Percentiles rank a stretch among this genome's conserved stretches.
Conservation (phyloP, 192 early-diverging fungal genomes). For the Podila epicladia region DNA sequence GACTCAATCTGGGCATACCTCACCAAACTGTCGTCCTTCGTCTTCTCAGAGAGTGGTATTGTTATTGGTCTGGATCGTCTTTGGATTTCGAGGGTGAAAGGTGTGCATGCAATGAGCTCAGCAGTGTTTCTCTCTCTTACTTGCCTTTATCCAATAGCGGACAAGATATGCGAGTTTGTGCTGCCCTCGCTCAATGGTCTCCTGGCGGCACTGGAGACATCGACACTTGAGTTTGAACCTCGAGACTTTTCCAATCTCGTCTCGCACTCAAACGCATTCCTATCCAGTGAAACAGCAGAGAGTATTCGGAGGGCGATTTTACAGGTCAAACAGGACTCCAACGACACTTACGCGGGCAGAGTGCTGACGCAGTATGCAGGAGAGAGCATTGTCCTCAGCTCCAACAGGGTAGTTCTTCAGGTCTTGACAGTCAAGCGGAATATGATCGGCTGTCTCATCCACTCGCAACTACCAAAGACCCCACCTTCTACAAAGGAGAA, state of each 20-base stretch:
- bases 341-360: conserved; percentile 51
- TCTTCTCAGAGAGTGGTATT: conserved; percentile 4
- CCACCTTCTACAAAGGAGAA: background rate
- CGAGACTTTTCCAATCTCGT: conserved; percentile 57
- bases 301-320: conserved; percentile 55
- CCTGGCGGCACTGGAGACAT: conserved; percentile 58
- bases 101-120: too few relatives aligned
- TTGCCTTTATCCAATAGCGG: too few relatives aligned
- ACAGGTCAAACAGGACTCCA: conserved; percentile 40
- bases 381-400: conserved; percentile 56
- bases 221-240: conserved; percentile 50
- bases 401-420: conserved; percentile 60
- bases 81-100: background rate
- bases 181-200: conserved; percentile 68
- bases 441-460: conserved; percentile 58
- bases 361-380: conserved; percentile 59
- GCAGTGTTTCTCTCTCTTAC: background rate
- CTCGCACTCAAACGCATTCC: conserved; percentile 53
- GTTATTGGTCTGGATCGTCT: background rate
- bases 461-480: background rate
- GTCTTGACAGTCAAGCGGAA: conserved; percentile 62
- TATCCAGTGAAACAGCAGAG: conserved; percentile 56
- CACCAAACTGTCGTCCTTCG: conserved; percentile 37
- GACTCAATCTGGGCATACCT: conserved; percentile 59
- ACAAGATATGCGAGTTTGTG: conserved; percentile 59